Percentiles rank a stretch among this genome's conserved stretches.
Evolutionary conservation across 2,329 filamentous ascomycete species (phyloP).

Genomic region (Calonectria leucothoes): DNA sequence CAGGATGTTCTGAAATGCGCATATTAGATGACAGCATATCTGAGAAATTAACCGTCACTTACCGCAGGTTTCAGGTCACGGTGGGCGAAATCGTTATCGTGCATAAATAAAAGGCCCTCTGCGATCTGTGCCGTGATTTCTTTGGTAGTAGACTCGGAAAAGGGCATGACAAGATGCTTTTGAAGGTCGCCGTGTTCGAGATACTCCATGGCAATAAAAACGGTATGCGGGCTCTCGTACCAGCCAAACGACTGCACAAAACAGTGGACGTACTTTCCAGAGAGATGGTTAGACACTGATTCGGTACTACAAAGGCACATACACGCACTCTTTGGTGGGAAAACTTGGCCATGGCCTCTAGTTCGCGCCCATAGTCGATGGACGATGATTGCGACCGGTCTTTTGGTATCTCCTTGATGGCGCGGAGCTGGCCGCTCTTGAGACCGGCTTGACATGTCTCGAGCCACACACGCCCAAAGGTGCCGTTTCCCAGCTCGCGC

Average conservation of each 20-base stretch:
- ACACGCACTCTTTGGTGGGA: not conserved
- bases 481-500: not conserved
- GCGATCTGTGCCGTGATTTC: not conserved
- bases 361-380: not conserved
- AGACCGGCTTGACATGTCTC: not conserved
- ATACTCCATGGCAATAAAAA: constrained; percentile 11
- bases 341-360: constrained; percentile 7
- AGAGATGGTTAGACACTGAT: not conserved
- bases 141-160: not conserved
- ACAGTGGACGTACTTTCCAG: not conserved
- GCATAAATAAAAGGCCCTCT: not conserved
- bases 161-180: not conserved
- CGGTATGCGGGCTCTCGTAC: not conserved
- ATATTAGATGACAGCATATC: not conserved
- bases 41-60: not conserved
- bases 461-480: not conserved
- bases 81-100: not conserved
- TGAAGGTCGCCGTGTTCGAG: not conserved
- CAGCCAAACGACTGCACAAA: not conserved
- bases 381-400: not conserved
- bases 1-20: not conserved
- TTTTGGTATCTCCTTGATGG: constrained; percentile 8
- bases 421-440: not conserved
- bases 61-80: constrained; percentile 3
- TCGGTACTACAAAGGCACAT: not conserved